Evolutionary conservation across 2,329 filamentous ascomycete genomes (phyloP).

Genomic region (Paramyrothecium sp.): DNA sequence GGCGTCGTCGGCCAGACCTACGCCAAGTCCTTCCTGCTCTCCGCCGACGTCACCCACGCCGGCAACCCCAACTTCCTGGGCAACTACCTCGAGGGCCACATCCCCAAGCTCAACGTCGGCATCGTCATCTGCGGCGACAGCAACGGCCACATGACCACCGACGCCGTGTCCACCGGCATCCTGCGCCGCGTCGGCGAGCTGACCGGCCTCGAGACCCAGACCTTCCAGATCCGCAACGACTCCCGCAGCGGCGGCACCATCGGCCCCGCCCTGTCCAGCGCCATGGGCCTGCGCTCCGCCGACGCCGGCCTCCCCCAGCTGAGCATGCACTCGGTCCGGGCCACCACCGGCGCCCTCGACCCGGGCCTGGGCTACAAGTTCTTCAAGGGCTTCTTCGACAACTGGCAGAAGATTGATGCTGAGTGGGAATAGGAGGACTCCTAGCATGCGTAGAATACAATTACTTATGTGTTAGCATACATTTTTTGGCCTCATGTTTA

Average conservation of each 20-base stretch:
- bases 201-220: slow-evolving; percentile 69
- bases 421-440: slow-evolving; percentile 58
- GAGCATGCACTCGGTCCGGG: slow-evolving; percentile 91
- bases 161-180: slow-evolving; percentile 80
- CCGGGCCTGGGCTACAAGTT: slow-evolving; percentile 84
- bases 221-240: slow-evolving; percentile 96
- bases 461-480: no score
- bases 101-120: slow-evolving; percentile 85
- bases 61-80: slow-evolving; percentile 91
- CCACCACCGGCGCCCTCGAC: slow-evolving; percentile 82
- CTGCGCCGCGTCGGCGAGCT: slow-evolving; percentile 77
- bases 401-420: slow-evolving; percentile 79
- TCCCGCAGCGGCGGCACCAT: slow-evolving; percentile 87
- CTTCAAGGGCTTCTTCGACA: slow-evolving; percentile 86
- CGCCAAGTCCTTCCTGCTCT: slow-evolving; percentile 88
- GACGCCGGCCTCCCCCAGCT: slow-evolving; percentile 90
- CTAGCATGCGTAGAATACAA: slow-evolving; percentile 5
- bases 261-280: slow-evolving; percentile 82
- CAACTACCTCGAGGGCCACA: slow-evolving; percentile 81
- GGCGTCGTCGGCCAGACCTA: slow-evolving; percentile 77
- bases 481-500: background rate
- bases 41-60: slow-evolving; percentile 90
- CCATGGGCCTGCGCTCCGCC: slow-evolving; percentile 77
- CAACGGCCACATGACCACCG: slow-evolving; percentile 96
- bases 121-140: slow-evolving; percentile 77